Conservation (phyloP, 2,329 filamentous ascomycete species). For the Sclerotinia sclerotiorum region DNA sequence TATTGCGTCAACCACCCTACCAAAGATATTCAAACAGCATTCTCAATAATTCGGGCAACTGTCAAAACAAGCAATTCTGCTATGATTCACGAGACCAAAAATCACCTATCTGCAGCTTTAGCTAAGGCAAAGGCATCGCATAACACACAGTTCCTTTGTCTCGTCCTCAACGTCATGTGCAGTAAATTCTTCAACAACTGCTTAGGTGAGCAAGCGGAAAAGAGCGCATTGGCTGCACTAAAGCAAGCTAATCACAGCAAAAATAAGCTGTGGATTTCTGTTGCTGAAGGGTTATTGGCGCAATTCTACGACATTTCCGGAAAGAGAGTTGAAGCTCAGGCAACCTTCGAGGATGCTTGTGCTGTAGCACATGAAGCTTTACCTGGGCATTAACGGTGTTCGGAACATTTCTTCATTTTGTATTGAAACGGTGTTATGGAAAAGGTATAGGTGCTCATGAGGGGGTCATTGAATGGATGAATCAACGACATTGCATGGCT, state of each 20-base stretch:
- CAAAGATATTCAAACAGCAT: slow-evolving; percentile 73
- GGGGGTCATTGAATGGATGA: neutral
- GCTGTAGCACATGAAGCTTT: slow-evolving; percentile 34
- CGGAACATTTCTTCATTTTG: neutral
- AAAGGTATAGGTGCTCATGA: neutral
- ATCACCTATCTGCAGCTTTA: slow-evolving; percentile 72
- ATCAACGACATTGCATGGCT: slow-evolving; percentile 10
- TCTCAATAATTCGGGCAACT: slow-evolving; percentile 71
- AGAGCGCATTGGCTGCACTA: slow-evolving; percentile 69
- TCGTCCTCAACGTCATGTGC: slow-evolving; percentile 83
- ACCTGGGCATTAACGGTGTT: slow-evolving; percentile 22
- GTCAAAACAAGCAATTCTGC: slow-evolving; percentile 60
- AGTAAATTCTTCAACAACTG: slow-evolving; percentile 56
- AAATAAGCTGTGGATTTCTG: slow-evolving; percentile 75
- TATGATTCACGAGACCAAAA: slow-evolving; percentile 75
- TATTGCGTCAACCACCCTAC: slow-evolving; percentile 70
- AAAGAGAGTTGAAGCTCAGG: slow-evolving; percentile 53
- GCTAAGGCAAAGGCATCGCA: slow-evolving; percentile 64
- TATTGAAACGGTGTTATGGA: neutral
- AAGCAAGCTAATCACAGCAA: slow-evolving; percentile 68
- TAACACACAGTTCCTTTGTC: slow-evolving; percentile 79
- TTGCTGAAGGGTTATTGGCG: slow-evolving; percentile 75
- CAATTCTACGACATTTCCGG: slow-evolving; percentile 74
- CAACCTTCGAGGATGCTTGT: slow-evolving; percentile 47
- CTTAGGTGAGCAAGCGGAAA: slow-evolving; percentile 78